phyloP scores from a whole-genome alignment of 768 basidiomycete species.

The Agrocybe chaxingu region DNA sequence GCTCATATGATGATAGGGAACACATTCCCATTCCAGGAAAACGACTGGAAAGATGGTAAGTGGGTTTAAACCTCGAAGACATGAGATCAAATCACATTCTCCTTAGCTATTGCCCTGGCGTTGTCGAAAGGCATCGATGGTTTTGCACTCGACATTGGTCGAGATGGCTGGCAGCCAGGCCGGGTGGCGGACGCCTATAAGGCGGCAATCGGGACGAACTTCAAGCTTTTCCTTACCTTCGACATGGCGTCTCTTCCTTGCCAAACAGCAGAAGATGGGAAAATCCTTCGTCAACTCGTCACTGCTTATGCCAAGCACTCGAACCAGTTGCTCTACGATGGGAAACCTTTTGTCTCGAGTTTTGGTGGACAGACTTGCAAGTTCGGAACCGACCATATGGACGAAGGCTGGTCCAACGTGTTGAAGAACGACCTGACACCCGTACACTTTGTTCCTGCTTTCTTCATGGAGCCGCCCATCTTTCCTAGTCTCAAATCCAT shows the following conservation, averaged over 20 bases:
- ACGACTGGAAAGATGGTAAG: constrained; percentile 50
- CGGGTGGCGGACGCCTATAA: constrained; percentile 42
- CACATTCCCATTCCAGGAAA: constrained; percentile 48
- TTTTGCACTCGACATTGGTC: constrained; percentile 55
- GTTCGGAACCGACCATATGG: constrained; percentile 40
- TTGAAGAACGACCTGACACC: constrained; percentile 21
- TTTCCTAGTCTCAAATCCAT: constrained; percentile 36
- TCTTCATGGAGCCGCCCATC: constrained; percentile 49
- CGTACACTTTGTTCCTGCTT: constrained; percentile 54
- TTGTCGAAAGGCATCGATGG: constrained; percentile 48
- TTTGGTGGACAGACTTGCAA: constrained; percentile 52
- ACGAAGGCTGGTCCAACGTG: constrained; percentile 43
- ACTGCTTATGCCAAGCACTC: constrained; percentile 34
- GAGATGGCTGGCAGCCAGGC: constrained; percentile 42
- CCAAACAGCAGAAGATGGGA: constrained; percentile 27
- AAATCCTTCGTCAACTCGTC: constrained; percentile 33
- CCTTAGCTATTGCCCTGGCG: constrained; percentile 47
- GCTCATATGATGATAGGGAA: constrained; percentile 66
- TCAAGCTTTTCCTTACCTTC: constrained; percentile 47
- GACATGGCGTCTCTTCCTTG: constrained; percentile 49
- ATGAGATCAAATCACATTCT: neutral
- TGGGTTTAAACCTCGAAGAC: constrained; percentile 13
- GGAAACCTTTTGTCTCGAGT: constrained; percentile 44
- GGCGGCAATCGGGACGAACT: constrained; percentile 30
- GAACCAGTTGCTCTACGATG: constrained; percentile 37